Conservation (phyloP, 345 rosid genomes). For the Aquilaria yunnanensis region DNA sequence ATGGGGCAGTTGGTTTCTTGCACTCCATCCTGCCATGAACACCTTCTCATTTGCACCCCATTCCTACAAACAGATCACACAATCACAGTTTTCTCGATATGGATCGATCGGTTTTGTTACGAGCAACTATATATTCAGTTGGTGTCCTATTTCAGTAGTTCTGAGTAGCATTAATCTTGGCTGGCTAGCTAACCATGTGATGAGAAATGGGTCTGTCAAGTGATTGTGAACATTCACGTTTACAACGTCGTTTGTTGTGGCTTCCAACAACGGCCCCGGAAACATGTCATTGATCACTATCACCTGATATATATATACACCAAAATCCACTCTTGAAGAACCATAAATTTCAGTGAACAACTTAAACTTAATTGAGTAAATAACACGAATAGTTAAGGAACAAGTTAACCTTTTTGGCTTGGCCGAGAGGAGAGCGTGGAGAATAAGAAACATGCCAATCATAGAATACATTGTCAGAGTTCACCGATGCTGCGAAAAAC, state of each 20-base stretch:
- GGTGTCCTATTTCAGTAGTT: not conserved
- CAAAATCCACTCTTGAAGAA: not conserved
- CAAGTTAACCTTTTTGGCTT: slow-evolving; percentile 31
- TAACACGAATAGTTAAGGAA: too few species aligned
- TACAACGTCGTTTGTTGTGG: slow-evolving; percentile 28
- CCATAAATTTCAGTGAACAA: not conserved
- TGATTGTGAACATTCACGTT: slow-evolving; percentile 18
- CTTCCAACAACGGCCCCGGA: slow-evolving; percentile 28
- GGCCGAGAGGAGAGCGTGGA: slow-evolving; percentile 38
- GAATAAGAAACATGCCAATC: slow-evolving; percentile 49
- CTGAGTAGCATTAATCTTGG: not conserved
- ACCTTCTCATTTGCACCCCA: slow-evolving; percentile 28
- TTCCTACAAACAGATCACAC: slow-evolving; percentile 17
- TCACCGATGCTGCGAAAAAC: too few species aligned
- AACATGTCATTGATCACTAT: slow-evolving; percentile 26
- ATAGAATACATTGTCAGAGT: slow-evolving; percentile 18
- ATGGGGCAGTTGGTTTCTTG: slow-evolving; percentile 34
- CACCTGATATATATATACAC: slow-evolving; percentile 14
- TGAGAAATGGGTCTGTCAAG: slow-evolving; percentile 26
- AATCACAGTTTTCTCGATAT: too few species aligned
- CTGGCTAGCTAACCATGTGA: slow-evolving; percentile 23
- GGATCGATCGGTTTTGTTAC: not conserved
- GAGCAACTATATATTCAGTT: not conserved
- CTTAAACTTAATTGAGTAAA: not conserved
- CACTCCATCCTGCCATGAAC: slow-evolving; percentile 43